These are phyloP conservation scores for Xylaria sp. DNA, from an alignment of 2,329 filamentous ascomycete genomes.

Conservation along the genomic window DNA sequence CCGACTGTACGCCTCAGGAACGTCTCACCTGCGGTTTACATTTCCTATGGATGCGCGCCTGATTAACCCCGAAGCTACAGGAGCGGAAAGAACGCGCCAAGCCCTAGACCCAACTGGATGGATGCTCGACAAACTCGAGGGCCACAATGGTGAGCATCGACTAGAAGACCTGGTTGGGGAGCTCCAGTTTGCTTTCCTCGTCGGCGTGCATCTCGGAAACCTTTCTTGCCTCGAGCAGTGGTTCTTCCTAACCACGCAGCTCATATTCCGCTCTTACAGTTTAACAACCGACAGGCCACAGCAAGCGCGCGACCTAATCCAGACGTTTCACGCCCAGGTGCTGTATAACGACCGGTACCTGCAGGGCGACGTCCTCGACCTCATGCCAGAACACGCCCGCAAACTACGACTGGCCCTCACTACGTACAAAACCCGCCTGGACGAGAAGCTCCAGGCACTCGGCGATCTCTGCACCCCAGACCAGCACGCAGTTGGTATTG, in stretches of 20 bases:
- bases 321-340: slow-evolving; percentile 60
- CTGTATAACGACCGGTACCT: slow-evolving; percentile 57
- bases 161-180: slow-evolving; percentile 61
- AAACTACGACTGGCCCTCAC: slow-evolving; percentile 55
- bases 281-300: slow-evolving; percentile 51
- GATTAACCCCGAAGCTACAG: slow-evolving; percentile 36
- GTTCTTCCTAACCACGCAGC: slow-evolving; percentile 59
- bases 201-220: slow-evolving; percentile 63
- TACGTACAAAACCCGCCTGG: slow-evolving; percentile 60
- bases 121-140: slow-evolving; percentile 49
- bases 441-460: slow-evolving; percentile 50
- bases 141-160: slow-evolving; percentile 14
- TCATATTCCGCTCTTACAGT: slow-evolving; percentile 57
- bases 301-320: slow-evolving; percentile 55
- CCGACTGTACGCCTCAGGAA: slow-evolving; percentile 43
- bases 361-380: slow-evolving; percentile 51
- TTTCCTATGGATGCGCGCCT: slow-evolving; percentile 39
- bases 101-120: slow-evolving; percentile 51
- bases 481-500: slow-evolving; percentile 51
- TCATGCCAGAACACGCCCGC: slow-evolving; percentile 40
- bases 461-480: slow-evolving; percentile 45
- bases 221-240: slow-evolving; percentile 66
- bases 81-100: slow-evolving; percentile 39
- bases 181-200: slow-evolving; percentile 64
- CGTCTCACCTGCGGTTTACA: slow-evolving; percentile 35